Conservation (phyloP, 345 rosid species). For the Syzygium jambos region DNA sequence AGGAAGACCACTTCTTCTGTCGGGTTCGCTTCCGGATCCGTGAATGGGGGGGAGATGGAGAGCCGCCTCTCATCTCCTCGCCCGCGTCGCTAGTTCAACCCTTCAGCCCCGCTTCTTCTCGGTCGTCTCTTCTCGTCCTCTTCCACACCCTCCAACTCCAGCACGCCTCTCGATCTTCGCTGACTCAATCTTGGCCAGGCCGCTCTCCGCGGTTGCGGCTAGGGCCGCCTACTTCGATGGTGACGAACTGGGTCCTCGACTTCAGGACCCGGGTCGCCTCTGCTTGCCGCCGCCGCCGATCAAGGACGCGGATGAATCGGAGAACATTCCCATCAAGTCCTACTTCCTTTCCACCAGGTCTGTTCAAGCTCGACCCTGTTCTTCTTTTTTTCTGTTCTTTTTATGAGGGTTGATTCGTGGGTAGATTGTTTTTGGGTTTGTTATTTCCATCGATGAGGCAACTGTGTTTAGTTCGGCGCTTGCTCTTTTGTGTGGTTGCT, state of each 20-base stretch:
- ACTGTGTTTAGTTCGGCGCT: not conserved
- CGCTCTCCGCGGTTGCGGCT: conserved; percentile 53
- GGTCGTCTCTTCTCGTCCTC: not conserved
- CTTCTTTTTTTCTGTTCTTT: not conserved
- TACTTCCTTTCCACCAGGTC: conserved; percentile 84
- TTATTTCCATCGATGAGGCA: not conserved
- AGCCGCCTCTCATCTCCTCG: conserved; percentile 30
- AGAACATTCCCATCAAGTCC: conserved; percentile 61
- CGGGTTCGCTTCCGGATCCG: not conserved
- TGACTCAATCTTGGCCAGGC: conserved; percentile 10
- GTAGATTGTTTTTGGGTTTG: not conserved
- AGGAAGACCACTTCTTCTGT: not conserved
- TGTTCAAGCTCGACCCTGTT: not conserved
- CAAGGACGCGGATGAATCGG: conserved; percentile 27
- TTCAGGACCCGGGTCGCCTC: conserved; percentile 21
- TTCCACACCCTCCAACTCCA: not conserved
- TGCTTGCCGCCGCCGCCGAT: conserved; percentile 7
- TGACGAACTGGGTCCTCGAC: conserved; percentile 41
- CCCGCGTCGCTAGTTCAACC: conserved; percentile 6
- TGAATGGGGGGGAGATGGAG: conserved; percentile 92
- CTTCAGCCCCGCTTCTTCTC: not conserved
- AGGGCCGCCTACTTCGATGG: not conserved
- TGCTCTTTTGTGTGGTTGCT: conserved; percentile 6
- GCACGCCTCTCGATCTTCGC: not conserved
- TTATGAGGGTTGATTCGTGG: not conserved